phyloP scores from a whole-genome alignment of 148 eudicot genomes.

The Vaccinium vitisidaea region DNA sequence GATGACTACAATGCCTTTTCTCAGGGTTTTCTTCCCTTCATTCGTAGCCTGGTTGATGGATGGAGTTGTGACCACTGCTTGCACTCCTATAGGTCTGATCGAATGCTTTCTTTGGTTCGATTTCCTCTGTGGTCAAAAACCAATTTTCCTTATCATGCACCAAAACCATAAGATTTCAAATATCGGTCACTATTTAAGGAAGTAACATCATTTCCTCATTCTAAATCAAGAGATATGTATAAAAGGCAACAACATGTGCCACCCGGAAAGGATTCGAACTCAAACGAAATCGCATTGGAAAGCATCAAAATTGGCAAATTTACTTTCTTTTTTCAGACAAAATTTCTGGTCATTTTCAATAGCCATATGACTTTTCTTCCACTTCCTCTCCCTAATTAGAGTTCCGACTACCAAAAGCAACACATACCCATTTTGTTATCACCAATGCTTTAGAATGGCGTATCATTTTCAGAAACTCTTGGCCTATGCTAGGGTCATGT shows the following conservation, averaged over 20 bases:
- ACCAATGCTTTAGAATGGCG: not conserved
- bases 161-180: conserved; percentile 5
- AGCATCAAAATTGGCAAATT: not conserved
- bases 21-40: conserved; percentile 61
- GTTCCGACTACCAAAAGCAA: not conserved
- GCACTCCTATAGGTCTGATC: conserved; percentile 38
- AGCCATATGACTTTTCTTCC: not conserved
- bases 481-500: not conserved
- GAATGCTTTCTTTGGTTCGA: conserved; percentile 27
- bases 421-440: not conserved
- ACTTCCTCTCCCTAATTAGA: not conserved
- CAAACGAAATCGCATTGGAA: not conserved
- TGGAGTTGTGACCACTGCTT: conserved; percentile 55
- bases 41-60: conserved; percentile 32
- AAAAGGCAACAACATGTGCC: not conserved
- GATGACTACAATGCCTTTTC: conserved; percentile 76
- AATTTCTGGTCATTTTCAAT: not conserved
- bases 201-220: not conserved
- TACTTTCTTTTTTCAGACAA: not conserved
- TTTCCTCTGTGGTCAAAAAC: conserved; percentile 11
- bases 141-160: not conserved
- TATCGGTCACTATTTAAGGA: not conserved
- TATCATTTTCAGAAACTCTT: not conserved
- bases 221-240: not conserved
- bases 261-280: not conserved